Evolutionary conservation across 768 basidiomycete genomes (phyloP).

Genomic region (Boletellus sp.): DNA sequence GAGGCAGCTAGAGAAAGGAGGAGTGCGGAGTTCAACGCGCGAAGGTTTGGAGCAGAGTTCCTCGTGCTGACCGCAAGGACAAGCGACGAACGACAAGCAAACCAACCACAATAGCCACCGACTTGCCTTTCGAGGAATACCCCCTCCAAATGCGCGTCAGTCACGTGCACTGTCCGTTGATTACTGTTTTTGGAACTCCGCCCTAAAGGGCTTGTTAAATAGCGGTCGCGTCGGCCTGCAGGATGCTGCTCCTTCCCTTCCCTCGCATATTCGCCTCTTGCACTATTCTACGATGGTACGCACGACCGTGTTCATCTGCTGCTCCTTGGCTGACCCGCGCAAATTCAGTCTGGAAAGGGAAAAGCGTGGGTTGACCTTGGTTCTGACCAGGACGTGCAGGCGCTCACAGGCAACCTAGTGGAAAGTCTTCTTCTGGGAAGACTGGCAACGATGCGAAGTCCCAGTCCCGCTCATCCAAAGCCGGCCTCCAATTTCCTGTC

Average conservation of each 20-base stretch:
- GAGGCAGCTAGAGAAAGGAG: slow-evolving; percentile 6
- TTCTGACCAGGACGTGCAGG: background rate
- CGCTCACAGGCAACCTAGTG: slow-evolving; percentile 27
- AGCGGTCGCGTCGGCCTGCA: slow-evolving; percentile 21
- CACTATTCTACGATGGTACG: slow-evolving; percentile 32
- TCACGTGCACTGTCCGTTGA: slow-evolving; percentile 37
- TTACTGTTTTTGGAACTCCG: slow-evolving; percentile 29
- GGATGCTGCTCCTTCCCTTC: slow-evolving; percentile 5
- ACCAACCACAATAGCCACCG: slow-evolving; percentile 16
- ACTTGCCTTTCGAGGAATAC: slow-evolving; percentile 18
- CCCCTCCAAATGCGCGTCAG: slow-evolving; percentile 18
- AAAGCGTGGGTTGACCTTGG: slow-evolving; percentile 39
- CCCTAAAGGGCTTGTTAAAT: slow-evolving; percentile 30
- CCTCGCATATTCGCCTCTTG: slow-evolving; percentile 11
- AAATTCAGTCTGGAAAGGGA: slow-evolving; percentile 51
- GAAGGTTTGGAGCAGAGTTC: slow-evolving; percentile 18
- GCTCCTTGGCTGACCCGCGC: slow-evolving; percentile 7
- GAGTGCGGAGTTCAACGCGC: slow-evolving; percentile 15
- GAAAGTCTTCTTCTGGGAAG: slow-evolving; percentile 46
- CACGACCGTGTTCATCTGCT: background rate
- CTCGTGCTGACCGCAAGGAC: slow-evolving; percentile 32
- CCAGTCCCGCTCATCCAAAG: slow-evolving; percentile 64
- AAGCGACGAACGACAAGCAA: background rate
- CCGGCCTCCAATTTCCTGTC: slow-evolving; percentile 72
- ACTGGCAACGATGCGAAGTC: slow-evolving; percentile 52